Base-by-base conservation (phyloP, 1,284 basidiomycete genomes). In the Fomitiporia mediterranea region DNA sequence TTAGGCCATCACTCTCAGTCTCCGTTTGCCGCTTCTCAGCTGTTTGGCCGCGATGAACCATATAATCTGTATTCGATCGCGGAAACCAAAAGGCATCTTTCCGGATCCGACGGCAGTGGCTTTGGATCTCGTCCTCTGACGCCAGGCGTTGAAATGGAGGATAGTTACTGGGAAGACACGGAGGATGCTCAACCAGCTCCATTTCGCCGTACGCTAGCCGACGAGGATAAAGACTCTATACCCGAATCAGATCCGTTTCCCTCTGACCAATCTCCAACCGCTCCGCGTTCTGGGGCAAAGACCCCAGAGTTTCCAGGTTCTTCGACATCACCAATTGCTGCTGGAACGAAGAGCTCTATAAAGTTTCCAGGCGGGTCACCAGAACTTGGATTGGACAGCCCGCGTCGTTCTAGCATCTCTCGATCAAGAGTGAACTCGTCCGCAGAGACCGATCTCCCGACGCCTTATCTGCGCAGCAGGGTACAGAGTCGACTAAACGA, bases 1-100 rank as follows among this genome's bases (percentile, higher is more conserved):
- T 69, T 83, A 3, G 74, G 73, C 4, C 73, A 76, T 64, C 82
- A 84, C 64, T 80, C 88, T 21, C 86, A 91, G 64, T 93, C 91
- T 0, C 91, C 92, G 0, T 95, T 91, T 63, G 85, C 91, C n/a
- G 86, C 90, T 1, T 89, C 89, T 11, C 89, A 94, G 61, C 73
- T 94, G 1, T 93, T 94, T 66, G 81, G 85, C 28, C 80, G 81
- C 32, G 84, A 88, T 51, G 89, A 90, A 59, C 82, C 86, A 0
- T 89, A 86, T 67, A 86, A 81, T 65, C 68, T 91, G 5, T 91
- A 86, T 68, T 89, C 88, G 2, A 89, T 91, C 60, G 84, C 87
- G 2, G 87, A 89, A 67, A 84, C 81, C 1, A 83, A 78, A 62
- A 71, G 79, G 49, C 74, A 76, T 4, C 64, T 75, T 9, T 77